Percentiles rank a stretch among this genome's conserved stretches.
Evolutionary conservation across 2,329 filamentous ascomycete species (phyloP).

Genomic region (Botrytis medusae): DNA sequence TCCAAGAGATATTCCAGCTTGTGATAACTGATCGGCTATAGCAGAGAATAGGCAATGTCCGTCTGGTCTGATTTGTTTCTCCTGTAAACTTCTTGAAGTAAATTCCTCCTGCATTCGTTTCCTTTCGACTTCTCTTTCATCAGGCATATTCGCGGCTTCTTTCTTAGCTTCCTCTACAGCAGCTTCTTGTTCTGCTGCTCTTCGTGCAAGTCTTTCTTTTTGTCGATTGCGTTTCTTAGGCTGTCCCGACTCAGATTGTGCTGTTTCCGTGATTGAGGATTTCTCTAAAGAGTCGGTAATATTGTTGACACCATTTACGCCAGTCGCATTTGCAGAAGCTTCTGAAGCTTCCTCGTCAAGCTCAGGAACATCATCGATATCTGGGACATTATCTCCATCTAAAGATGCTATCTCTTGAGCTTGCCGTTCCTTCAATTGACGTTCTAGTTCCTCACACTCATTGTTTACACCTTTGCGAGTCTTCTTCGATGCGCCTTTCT

Average conservation of each 20-base stretch:
- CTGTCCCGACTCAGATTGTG: constrained; percentile 32
- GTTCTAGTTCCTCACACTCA: constrained; percentile 72
- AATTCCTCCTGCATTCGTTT: constrained; percentile 69
- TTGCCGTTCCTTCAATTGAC: constrained; percentile 65
- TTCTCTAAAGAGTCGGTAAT: constrained; percentile 30
- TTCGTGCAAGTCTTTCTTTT: constrained; percentile 85
- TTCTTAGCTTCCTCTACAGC: constrained; percentile 64
- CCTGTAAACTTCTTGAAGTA: constrained; percentile 59
- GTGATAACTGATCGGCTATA: constrained; percentile 76
- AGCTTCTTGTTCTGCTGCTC: constrained; percentile 80
- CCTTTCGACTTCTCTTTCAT: constrained; percentile 70
- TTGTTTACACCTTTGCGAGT: constrained; percentile 72
- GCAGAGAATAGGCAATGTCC: constrained; percentile 95
- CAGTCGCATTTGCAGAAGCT: constrained; percentile 7
- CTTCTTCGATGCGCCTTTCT: constrained; percentile 93
- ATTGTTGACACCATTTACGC: constrained; percentile 26
- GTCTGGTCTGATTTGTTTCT: constrained; percentile 82
- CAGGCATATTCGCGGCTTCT: constrained; percentile 73
- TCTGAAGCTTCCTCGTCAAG: constrained; percentile 26
- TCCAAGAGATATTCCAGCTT: constrained; percentile 49
- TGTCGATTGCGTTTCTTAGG: constrained; percentile 78
- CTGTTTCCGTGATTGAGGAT: constrained; percentile 29
- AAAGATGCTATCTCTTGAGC: constrained; percentile 56
- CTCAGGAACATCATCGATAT: constrained; percentile 27
- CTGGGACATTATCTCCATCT: constrained; percentile 34